Base-by-base conservation (phyloP, 2,329 filamentous ascomycete species). In the Botrytis hyacinthi region DNA sequence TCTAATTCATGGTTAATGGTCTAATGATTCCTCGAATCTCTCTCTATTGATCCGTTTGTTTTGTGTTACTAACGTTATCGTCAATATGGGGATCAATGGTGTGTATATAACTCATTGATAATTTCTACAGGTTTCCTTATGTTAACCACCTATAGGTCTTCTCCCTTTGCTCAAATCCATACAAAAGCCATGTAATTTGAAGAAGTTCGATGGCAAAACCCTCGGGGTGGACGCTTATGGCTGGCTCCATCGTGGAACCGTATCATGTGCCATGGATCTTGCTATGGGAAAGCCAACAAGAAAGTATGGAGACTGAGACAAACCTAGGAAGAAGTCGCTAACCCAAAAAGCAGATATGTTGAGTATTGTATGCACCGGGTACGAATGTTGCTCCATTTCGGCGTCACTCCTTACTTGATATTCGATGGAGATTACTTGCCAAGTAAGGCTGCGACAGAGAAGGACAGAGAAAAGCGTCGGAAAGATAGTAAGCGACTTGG, bases 151-250 rank as follows among this genome's bases (percentile, higher is more conserved):
- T 68, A 46, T 73, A 95, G 95, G 96, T 62, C 89, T 99, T 71
- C 87, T 98, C 48, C 94, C 94, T 54, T 87, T 98, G 74, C 90
- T 99, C 75, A 98, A 98, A 84, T 98, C 96, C 63, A 98, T 99
- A 72, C 96, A 99, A 74, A 94, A 93, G 80, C 92, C 93, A 80
- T 92, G 90, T 69, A 92, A 93, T 78, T 86, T 99, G 74, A 97
- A 94, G 81, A 94, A 94, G 80, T 98, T 93, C 82, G 85, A 88
- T 20, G 96, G 95, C 70, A 91, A 97, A 83, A 97, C 92, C 1
- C 88, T 99, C 65, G 97, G 93, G n/a, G 91, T 99, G 51, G 96
- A 99, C 82, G 95, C 93, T 73, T 99, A 99, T 86, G 96, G 95
- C 81, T 99, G 97, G 96, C 90, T 99, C 72, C 96, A 99, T 83